Evolutionary conservation across 805 yeast species (phyloP).

Genomic region (Starmerella sirachaensis): DNA sequence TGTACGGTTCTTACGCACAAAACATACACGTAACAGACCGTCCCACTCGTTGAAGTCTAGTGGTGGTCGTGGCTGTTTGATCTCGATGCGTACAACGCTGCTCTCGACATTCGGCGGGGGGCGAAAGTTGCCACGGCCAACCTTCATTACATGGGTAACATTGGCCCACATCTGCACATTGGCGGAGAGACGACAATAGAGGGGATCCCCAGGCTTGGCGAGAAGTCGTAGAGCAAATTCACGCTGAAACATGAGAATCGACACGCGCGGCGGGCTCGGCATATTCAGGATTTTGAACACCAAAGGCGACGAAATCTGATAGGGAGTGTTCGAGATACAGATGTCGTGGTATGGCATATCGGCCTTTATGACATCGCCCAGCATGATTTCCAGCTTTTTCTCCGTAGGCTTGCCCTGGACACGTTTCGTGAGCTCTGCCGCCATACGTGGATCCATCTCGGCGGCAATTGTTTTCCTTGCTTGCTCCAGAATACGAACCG

Average conservation of each 20-base stretch:
- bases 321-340: constrained; percentile 94
- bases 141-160: constrained; percentile 96
- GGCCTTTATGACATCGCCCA: constrained; percentile 94
- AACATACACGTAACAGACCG: constrained; percentile 80
- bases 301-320: constrained; percentile 92
- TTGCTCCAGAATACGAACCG: constrained; percentile 81
- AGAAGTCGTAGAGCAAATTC: constrained; percentile 88
- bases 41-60: constrained; percentile 96
- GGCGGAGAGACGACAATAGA: constrained; percentile 87
- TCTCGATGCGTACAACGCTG: constrained; percentile 85
- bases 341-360: constrained; percentile 91
- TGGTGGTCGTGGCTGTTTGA: constrained; percentile 86
- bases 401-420: constrained; percentile 94
- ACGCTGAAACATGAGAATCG: constrained; percentile 94
- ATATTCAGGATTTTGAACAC: constrained; percentile 84
- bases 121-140: constrained; percentile 88
- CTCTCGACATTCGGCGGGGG: constrained; percentile 99
- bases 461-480: constrained; percentile 92
- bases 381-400: constrained; percentile 76
- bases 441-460: constrained; percentile 99
- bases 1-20: constrained; percentile 87
- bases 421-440: constrained; percentile 93
- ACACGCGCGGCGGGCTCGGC: constrained; percentile 88
- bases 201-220: constrained; percentile 92
- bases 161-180: constrained; percentile 99